Conservation (phyloP, 2,329 filamentous ascomycete genomes). For the Acephala macrosclerotiorum region DNA sequence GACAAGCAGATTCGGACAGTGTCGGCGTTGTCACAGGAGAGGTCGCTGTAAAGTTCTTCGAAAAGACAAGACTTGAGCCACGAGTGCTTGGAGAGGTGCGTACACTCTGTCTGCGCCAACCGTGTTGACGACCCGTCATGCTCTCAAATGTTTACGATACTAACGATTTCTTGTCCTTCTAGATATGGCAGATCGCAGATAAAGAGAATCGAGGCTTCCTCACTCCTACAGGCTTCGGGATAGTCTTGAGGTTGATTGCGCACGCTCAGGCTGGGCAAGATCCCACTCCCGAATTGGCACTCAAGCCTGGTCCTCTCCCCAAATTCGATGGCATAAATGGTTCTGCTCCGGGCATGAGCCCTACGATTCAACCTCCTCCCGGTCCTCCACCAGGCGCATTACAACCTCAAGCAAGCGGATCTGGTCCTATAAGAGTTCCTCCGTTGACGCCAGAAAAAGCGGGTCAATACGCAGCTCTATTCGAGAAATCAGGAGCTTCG, state of each 20-base stretch:
- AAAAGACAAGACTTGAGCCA: slow-evolving; percentile 89
- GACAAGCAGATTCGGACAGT: slow-evolving; percentile 88
- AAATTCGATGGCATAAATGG: slow-evolving; percentile 80
- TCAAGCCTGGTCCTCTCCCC: slow-evolving; percentile 87
- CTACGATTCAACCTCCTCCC: slow-evolving; percentile 58
- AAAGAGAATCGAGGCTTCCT: slow-evolving; percentile 94
- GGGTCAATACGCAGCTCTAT: slow-evolving; percentile 85
- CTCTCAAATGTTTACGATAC: slow-evolving; percentile 6
- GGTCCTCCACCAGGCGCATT: slow-evolving; percentile 50
- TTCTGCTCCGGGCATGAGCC: slow-evolving; percentile 45
- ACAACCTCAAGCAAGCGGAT: slow-evolving; percentile 65
- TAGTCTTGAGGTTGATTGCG: slow-evolving; percentile 92
- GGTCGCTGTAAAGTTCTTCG: slow-evolving; percentile 96
- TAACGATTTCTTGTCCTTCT: slow-evolving; percentile 35
- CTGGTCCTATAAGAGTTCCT: slow-evolving; percentile 82
- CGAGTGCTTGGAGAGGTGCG: slow-evolving; percentile 83
- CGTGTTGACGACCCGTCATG: background rate
- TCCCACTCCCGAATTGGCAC: slow-evolving; percentile 80
- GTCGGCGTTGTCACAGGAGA: slow-evolving; percentile 96
- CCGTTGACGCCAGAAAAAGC: slow-evolving; percentile 89
- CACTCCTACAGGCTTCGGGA: slow-evolving; percentile 90
- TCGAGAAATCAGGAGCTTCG: slow-evolving; percentile 85
- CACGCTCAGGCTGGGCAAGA: slow-evolving; percentile 90
- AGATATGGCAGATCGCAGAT: slow-evolving; percentile 99
- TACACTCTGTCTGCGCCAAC: slow-evolving; percentile 3